Base-by-base conservation (phyloP, 148 eudicot species). In the Silene uniflora region DNA sequence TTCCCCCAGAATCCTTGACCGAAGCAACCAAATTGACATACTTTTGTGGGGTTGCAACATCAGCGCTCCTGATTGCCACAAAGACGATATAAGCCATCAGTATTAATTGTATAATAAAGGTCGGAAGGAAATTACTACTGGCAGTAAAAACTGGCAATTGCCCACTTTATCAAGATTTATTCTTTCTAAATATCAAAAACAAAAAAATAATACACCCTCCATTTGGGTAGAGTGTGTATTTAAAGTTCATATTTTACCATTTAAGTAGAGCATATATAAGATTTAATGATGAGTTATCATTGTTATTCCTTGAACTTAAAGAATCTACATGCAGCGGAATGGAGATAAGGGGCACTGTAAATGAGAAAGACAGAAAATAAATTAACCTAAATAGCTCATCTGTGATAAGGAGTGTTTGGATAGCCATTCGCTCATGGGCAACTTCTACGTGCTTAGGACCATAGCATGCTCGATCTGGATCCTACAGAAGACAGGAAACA, bases 401-500 rank as follows among this genome's bases (percentile, higher is more conserved):
- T 21, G 98, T 94, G 62, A 94, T 81, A 42, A 94, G 97, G 64
- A 94, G 89, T 69, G 98, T 94, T 77, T 91, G 97, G 21, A 94
- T 78, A 73, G 98, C 97, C 97, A 95, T 95, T 76, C 96, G 79
- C 72, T 95, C 98, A 76, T 92, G 93, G 73, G 98, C 97, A 78
- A 90, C 95, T 80, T 94, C 98, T 73, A 95, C 97, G 73, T 95
- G 98, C 83, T 90, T 95, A 39, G 97, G 97, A 65, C 98, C 98
- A 86, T 95, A 95, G 88, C 98, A 95, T 75, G 97, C 97, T 87
- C 97, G 93, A 74, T 64, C 76, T 72, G 97, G 87, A 78, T 90
- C 96, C 97, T 94, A 76, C 77, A 79, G 22, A 73, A 74, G 47
- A 58, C 42, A 68, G 49, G 7, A 61, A 21, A 11, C 65, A 21